Conservation (phyloP, 352 stramenopile genomes). For the Phytophthora pisi region DNA sequence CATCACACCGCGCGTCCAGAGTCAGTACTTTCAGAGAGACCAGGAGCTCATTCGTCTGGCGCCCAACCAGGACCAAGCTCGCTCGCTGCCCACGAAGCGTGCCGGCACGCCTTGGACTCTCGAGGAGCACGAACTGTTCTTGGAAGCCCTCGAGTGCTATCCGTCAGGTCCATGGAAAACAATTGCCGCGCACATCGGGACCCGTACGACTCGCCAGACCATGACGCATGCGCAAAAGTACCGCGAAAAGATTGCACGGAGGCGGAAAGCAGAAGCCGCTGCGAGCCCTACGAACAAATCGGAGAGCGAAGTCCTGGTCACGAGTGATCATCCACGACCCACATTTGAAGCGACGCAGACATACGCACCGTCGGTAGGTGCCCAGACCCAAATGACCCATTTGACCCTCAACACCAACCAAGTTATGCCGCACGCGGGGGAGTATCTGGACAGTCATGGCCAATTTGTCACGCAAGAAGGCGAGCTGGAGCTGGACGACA, state of each 20-base stretch:
- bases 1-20: constrained; percentile 43
- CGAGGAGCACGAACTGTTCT: constrained; percentile 45
- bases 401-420: constrained; percentile 2
- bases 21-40: constrained; percentile 46
- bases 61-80: constrained; percentile 41
- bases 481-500: constrained; percentile 40
- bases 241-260: constrained; percentile 54
- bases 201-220: constrained; percentile 58
- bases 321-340: constrained; percentile 19
- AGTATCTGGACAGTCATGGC: constrained; percentile 36
- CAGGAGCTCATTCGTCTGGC: constrained; percentile 44
- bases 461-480: constrained; percentile 33
- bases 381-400: background rate
- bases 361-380: constrained; percentile 10
- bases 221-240: constrained; percentile 62
- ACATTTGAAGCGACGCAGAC: constrained; percentile 9
- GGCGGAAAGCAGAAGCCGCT: constrained; percentile 36
- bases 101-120: constrained; percentile 40
- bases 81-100: constrained; percentile 35
- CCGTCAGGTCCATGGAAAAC: constrained; percentile 44
- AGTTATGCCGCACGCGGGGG: constrained; percentile 16
- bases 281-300: constrained; percentile 29
- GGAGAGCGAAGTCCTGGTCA: constrained; percentile 17
- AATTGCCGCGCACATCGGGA: constrained; percentile 58
- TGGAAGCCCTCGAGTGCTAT: constrained; percentile 44